These are phyloP conservation scores for Trametes villosa DNA, from an alignment of 768 basidiomycete genomes.

Conservation along the genomic window DNA sequence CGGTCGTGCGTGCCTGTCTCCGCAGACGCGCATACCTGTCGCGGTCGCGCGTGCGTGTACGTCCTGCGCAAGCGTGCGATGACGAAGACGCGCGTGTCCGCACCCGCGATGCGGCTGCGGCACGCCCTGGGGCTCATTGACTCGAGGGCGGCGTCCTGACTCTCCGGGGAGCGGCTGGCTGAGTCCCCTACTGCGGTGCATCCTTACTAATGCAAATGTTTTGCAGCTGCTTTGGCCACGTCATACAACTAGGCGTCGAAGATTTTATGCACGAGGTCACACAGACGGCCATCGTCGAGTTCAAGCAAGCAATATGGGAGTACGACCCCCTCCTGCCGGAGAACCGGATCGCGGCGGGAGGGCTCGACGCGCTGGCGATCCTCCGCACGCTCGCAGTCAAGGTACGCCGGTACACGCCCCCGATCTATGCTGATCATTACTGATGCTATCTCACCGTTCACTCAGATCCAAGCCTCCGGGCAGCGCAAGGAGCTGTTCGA, in stretches of 20 bases:
- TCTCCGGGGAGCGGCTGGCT: too few species aligned
- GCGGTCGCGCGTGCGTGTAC: too few species aligned
- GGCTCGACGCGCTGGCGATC: not conserved
- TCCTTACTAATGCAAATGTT: not conserved
- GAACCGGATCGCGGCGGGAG: not conserved
- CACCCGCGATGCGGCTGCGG: too few species aligned
- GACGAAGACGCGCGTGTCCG: too few species aligned
- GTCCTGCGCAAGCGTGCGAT: too few species aligned
- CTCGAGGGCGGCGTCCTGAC: too few species aligned
- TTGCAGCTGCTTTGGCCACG: constrained; percentile 29
- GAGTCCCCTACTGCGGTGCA: too few species aligned
- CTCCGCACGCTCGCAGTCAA: not conserved
- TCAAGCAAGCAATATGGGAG: not conserved
- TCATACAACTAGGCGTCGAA: not conserved
- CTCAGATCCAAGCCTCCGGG: not conserved
- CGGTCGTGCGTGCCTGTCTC: too few species aligned
- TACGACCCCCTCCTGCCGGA: not conserved
- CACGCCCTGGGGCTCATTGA: too few species aligned
- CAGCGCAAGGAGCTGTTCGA: not conserved
- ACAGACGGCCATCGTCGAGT: not conserved
- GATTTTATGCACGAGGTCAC: not conserved
- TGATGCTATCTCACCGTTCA: too few species aligned
- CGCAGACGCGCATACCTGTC: too few species aligned
- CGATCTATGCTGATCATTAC: too few species aligned
- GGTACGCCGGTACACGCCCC: not conserved